Base-by-base conservation (phyloP, 345 rosid genomes). In the Pistacia atlantica region DNA sequence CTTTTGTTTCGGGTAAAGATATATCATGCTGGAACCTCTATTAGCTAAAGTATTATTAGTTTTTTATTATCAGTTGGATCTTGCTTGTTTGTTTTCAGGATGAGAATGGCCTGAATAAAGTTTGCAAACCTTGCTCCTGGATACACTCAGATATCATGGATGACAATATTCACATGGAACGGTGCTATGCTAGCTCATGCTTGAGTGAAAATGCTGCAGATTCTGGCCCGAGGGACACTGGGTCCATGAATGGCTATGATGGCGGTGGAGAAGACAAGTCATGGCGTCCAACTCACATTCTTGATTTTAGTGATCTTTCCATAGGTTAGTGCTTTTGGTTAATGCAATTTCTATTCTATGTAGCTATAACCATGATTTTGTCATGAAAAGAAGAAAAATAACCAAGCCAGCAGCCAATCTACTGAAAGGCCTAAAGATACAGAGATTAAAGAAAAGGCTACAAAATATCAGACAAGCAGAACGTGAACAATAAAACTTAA, bases 61-160 rank as follows among this genome's bases (percentile, higher is more conserved):
- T 51, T n/a, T 75, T 70, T 10, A 52, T 37, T 28, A 35, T 70
- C 68, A 3, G 7, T 73, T n/a, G n/a, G 51, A 57, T 63, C 66
- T 75, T 69, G 61, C 25, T 66, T 73, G 4, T 81, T 71, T 78
- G 31, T 67, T 79, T 76, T 68, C 80, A 93, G 97, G 90, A 88
- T 74, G 76, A 60, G 69, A 77, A 80, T 79, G 85, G 81, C 72
- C 20, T 72, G 13, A 69, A 76, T 20, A 83, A 80, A 78, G 79
- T 54, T 56, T 65, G 76, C 56, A 92, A 88, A 67, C 92, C 90
- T 62, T 88, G 87, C 83, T 84, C 92, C 73, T 95, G 98, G 99
- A 87, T 91, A 84, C 99, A 95, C 80, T 82, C 94, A 0, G 97
- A 95, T 75, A 83, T 95, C 73, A 95, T 95, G 98, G 97, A 95